phyloP scores from a whole-genome alignment of 129 eudicot genomes.

The Flaveria robusta region DNA sequence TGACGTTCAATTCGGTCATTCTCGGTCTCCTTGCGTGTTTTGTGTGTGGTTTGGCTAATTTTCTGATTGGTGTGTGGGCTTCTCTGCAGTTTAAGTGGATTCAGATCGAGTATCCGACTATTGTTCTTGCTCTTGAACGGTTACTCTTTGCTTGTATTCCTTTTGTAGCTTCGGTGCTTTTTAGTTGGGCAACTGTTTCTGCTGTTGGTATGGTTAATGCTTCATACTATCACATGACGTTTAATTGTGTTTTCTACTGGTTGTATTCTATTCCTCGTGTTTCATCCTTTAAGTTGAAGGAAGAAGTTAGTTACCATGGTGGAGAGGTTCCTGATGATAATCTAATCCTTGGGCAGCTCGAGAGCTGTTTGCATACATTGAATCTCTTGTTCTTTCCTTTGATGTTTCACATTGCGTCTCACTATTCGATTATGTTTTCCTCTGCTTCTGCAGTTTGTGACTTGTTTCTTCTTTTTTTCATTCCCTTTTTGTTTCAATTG shows the following conservation, averaged over 20 bases:
- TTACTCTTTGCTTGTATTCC: conserved; percentile 82
- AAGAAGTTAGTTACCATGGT: conserved; percentile 71
- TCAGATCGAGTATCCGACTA: conserved; percentile 82
- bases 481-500: conserved; percentile 80
- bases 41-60: conserved; percentile 63
- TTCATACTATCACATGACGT: conserved; percentile 73
- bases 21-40: conserved; percentile 58
- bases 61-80: conserved; percentile 91
- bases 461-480: conserved; percentile 74
- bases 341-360: conserved; percentile 74
- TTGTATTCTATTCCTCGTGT: conserved; percentile 76
- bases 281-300: conserved; percentile 77
- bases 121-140: conserved; percentile 82
- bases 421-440: conserved; percentile 59
- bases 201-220: conserved; percentile 86
- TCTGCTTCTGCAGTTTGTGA: conserved; percentile 72
- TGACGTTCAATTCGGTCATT: conserved; percentile 48
- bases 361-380: conserved; percentile 87
- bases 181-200: conserved; percentile 89
- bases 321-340: conserved; percentile 83
- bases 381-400: conserved; percentile 67
- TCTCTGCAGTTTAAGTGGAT: conserved; percentile 97
- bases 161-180: conserved; percentile 53
- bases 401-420: conserved; percentile 75
- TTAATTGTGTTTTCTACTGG: conserved; percentile 82